Evolutionary conservation across 352 stramenopile genomes (phyloP), one percentile per base, ranked within the genome.

Genomic region (Phytopythium boreale): DNA sequence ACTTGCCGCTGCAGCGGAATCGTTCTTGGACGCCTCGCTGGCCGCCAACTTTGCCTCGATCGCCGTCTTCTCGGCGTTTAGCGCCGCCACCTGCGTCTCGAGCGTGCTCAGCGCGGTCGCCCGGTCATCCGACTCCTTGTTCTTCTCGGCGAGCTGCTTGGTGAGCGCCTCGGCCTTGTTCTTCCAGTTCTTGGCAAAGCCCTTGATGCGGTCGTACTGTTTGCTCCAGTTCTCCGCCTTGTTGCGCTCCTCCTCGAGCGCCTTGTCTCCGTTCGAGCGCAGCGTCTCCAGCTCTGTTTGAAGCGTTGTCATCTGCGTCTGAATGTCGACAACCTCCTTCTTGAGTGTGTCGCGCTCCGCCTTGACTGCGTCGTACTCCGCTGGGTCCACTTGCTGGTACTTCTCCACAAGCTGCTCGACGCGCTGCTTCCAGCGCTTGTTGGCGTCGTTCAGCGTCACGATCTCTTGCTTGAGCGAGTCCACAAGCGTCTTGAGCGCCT

Each of bases 351-450:
- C 80, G 29, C 81, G 84, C 41, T 93, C 85, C 11, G 71, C 66
- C 34, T 84, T 76, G 12, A 93, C 72, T 65, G 87, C 85, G 43
- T 91, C 85, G 56, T 90, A 71, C 59, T 92, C 85, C 1, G 66
- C 81, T 1, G 85, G 85, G 44, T 93, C 85, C 44, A 93, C 61
- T 59, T 93, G 85, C 56, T 93, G 83, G 52, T 92, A 92, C 65
- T 93, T 93, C 58, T 93, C 85, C 22, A 92, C 82, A 59, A 93
- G 36, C 61, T 92, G 85, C 52, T 92, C 80, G n/a, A 93, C 82
- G 12, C 85, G 83, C 44, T 82, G 69, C 63, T 93, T 93, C 85
- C 85, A 93, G 36, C 80, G 74, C 63, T 81, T 86, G 70, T 90
- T 92, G 17, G 81, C 77, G 31, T 88, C 76, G 11, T 72, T 80